These are phyloP conservation scores for Phytophthora megakarya DNA, from an alignment of 352 stramenopile species.

Conservation along the genomic window DNA sequence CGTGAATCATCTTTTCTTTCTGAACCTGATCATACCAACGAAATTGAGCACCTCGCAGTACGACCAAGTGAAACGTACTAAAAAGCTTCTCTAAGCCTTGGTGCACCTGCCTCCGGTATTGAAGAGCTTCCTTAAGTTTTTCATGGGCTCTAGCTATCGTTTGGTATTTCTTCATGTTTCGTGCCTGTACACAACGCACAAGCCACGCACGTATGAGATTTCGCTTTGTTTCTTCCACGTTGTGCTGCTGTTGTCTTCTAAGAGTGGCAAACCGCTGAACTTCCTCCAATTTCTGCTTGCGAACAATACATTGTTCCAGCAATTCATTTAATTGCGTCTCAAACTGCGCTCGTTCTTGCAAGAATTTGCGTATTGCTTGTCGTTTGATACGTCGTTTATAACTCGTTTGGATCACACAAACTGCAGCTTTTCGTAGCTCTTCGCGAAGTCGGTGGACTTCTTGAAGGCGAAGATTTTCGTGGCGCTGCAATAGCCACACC, in stretches of 20 bases:
- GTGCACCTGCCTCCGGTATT: not conserved
- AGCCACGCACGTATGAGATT: slow-evolving; percentile 17
- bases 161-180: slow-evolving; percentile 7
- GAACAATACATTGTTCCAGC: slow-evolving; percentile 4
- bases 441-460: slow-evolving; percentile 23
- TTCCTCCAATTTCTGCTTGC: slow-evolving; percentile 30
- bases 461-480: slow-evolving; percentile 4
- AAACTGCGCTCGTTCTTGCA: slow-evolving; percentile 7
- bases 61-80: not conserved
- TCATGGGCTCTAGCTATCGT: not conserved
- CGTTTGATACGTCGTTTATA: slow-evolving; percentile 20
- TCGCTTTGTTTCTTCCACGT: slow-evolving; percentile 7
- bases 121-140: slow-evolving; percentile 11
- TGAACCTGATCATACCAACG: slow-evolving; percentile 4
- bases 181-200: not conserved
- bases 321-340: slow-evolving; percentile 23
- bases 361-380: slow-evolving; percentile 22
- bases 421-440: slow-evolving; percentile 18
- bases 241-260: slow-evolving; percentile 8
- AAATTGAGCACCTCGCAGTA: slow-evolving; percentile 4
- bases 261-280: slow-evolving; percentile 8
- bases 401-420: slow-evolving; percentile 23
- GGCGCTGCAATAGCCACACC: slow-evolving; percentile 34
- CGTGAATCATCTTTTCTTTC: not conserved
- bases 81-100: slow-evolving; percentile 9